phyloP scores from a whole-genome alignment of 768 basidiomycete species.

The Erythrobasidium yunnanense region DNA sequence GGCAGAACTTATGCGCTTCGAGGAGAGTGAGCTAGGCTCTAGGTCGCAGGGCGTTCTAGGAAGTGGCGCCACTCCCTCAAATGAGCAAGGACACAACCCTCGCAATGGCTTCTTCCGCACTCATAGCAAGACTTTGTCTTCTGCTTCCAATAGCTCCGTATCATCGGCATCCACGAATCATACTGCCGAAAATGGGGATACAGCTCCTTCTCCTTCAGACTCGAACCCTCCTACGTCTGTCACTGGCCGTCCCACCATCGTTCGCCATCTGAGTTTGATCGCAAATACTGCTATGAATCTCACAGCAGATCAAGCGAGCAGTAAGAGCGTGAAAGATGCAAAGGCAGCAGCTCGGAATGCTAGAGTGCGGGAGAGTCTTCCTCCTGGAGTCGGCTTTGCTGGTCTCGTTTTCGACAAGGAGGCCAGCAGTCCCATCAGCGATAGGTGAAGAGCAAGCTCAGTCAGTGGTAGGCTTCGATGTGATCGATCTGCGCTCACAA shows the following conservation, averaged over 20 bases:
- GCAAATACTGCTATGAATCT: conserved; percentile 12
- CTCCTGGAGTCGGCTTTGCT: conserved; percentile 8
- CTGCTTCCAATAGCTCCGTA: background rate
- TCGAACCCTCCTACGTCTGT: background rate
- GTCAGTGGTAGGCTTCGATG: too few species aligned
- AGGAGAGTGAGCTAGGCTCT: conserved; percentile 50
- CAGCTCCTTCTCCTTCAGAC: background rate
- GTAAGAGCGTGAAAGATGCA: background rate
- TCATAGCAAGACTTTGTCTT: background rate
- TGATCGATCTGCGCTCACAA: too few species aligned
- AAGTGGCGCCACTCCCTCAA: conserved; percentile 1
- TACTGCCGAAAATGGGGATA: background rate
- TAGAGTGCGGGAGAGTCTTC: conserved; percentile 14
- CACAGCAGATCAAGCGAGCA: background rate
- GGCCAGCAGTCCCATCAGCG: background rate
- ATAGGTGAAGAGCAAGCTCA: background rate
- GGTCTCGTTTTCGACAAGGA: background rate
- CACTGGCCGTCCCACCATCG: conserved; percentile 17
- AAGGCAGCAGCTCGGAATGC: background rate
- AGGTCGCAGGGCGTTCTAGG: conserved; percentile 14
- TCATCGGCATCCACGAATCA: background rate
- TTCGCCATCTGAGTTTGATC: conserved; percentile 24
- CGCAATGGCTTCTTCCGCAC: background rate
- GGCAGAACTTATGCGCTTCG: conserved; percentile 90
- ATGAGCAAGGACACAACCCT: background rate